Evolutionary conservation across 805 yeast species (phyloP).

Genomic region (Teunomyces funiuensis): DNA sequence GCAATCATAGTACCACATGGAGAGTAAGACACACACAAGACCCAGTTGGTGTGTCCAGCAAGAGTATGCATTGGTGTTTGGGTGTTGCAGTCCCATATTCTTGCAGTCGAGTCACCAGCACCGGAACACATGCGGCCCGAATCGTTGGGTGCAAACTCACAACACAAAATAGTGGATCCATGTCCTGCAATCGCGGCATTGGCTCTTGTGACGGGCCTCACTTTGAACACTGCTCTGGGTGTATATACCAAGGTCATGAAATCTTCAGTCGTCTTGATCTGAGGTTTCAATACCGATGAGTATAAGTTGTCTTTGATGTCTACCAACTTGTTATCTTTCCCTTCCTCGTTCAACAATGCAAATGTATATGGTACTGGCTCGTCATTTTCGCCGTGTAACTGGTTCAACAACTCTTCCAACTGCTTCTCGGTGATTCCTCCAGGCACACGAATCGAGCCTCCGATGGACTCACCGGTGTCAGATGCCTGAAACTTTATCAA

Average conservation of each 20-base stretch:
- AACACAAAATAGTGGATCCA: conserved; percentile 87
- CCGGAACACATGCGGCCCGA: conserved; percentile 88
- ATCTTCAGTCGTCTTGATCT: conserved; percentile 88
- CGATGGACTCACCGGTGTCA: conserved; percentile 84
- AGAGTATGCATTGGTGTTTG: conserved; percentile 85
- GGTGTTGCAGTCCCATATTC: conserved; percentile 96
- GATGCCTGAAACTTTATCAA: conserved; percentile 87
- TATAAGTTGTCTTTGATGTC: conserved; percentile 81
- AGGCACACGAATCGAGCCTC: conserved; percentile 87
- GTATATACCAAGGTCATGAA: conserved; percentile 86
- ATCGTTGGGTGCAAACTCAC: conserved; percentile 90
- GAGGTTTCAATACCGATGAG: conserved; percentile 80
- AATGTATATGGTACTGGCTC: conserved; percentile 92
- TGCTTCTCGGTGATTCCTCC: conserved; percentile 84
- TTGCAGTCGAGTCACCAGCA: conserved; percentile 93
- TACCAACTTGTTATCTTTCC: conserved; percentile 42
- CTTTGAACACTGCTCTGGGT: conserved; percentile 94
- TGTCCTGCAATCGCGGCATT: conserved; percentile 94
- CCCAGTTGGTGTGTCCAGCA: conserved; percentile 90
- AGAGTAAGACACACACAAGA: conserved; percentile 84
- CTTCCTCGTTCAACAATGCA: conserved; percentile 51
- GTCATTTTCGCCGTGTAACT: conserved; percentile 64
- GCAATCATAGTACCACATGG: conserved; percentile 91
- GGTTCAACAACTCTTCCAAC: conserved; percentile 83
- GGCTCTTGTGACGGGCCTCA: conserved; percentile 84